Evolutionary conservation across 495 filamentous ascomycete genomes (phyloP), one percentile per base, ranked within the genome.

Genomic region (Ramalina peruviana): DNA sequence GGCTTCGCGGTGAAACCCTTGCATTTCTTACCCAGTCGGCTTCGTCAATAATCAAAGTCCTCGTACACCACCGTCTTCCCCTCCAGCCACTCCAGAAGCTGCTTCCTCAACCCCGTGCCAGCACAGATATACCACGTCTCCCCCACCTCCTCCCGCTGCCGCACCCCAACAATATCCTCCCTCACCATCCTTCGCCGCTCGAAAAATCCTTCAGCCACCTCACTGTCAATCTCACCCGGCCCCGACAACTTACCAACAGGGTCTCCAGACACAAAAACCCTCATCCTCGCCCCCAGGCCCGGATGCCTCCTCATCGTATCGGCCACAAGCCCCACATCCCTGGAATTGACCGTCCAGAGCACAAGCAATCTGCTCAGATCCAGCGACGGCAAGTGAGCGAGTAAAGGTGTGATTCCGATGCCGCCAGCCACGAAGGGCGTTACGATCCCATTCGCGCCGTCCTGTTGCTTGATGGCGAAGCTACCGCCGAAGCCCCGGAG

Each of bases 371-470:
- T 60, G 20, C 49, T 55, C n/a, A 69, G 53, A 50, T 76, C 59
- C 13, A 80, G 53, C 11, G 60, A 60, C 3, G 66, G 58, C 17
- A 80, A 66, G 50, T 86, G 82, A 4, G 79, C 75, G 26, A 90
- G 69, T 10, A 90, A 53, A 3, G 85, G 86, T 36, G 85, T 93
- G 53, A 90, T 85, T 2, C 86, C 86, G 15, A 93, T 83, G 1
- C 86, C 86, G 1, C 78, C 83, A 39, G 83, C 83, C 6, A 89
- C 63, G 57, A 85, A 88, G 3, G 74, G 67, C 11, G 62, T 50
- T 42, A 54, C 54, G 16, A 52, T 50, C 13, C 30, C 13, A 1
- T 36, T 17, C 9, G 9, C 30, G 12, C 26, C 43, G 30, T 19
- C n/a, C 19, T 37, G 13, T 53, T 66, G 71, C 56, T 66, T 45